Percentiles rank a stretch among this genome's conserved stretches.
Evolutionary conservation across 2,329 filamentous ascomycete species (phyloP).

Genomic region (Phialophora macrospora): DNA sequence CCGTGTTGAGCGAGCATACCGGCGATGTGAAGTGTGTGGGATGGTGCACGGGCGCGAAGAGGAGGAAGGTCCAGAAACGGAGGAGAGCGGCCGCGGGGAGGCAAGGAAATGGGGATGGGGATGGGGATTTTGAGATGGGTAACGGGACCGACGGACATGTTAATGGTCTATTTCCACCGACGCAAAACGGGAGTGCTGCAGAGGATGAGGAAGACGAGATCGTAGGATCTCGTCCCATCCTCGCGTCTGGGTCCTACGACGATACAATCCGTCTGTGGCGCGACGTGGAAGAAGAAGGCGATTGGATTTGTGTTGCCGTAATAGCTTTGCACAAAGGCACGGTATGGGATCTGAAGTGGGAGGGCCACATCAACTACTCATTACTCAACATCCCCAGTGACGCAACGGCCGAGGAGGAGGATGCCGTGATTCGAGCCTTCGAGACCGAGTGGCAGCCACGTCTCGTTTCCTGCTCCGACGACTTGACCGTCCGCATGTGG

Average conservation of each 20-base stretch:
- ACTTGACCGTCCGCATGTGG: conserved; percentile 81
- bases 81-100: not conserved
- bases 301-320: conserved; percentile 88
- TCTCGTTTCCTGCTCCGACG: conserved; percentile 83
- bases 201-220: conserved; percentile 30
- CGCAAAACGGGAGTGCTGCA: not conserved
- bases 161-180: conserved; percentile 5
- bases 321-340: conserved; percentile 81
- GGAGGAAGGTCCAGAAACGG: conserved; percentile 22
- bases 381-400: conserved; percentile 18
- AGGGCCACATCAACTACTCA: conserved; percentile 43
- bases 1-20: conserved; percentile 90
- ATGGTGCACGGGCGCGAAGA: conserved; percentile 73
- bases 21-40: conserved; percentile 93
- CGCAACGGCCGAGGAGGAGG: conserved; percentile 11
- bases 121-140: conserved; percentile 31
- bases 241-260: conserved; percentile 93
- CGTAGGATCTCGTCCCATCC: conserved; percentile 59
- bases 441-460: conserved; percentile 53
- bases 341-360: conserved; percentile 83
- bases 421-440: conserved; percentile 38
- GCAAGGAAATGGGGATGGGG: conserved; percentile 22
- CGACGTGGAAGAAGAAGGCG: conserved; percentile 73
- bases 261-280: conserved; percentile 87
- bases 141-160: conserved; percentile 1